phyloP scores from a whole-genome alignment of 352 stramenopile genomes.

The Plasmopara muralis region DNA sequence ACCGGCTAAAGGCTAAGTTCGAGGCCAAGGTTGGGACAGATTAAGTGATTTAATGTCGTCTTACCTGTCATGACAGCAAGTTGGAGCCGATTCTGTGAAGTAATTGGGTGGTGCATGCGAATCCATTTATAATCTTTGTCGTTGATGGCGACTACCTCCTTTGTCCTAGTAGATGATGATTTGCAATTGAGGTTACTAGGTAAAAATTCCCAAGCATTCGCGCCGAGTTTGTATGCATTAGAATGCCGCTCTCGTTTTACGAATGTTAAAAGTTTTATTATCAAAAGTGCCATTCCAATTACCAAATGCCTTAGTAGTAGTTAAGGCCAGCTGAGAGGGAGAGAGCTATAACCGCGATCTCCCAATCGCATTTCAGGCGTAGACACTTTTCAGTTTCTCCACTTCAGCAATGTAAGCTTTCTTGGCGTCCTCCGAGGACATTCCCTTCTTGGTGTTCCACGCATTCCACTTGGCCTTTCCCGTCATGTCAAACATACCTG shows the following conservation, averaged over 20 bases:
- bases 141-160: too few species aligned
- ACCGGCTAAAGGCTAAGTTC: constrained; percentile 74
- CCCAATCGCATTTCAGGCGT: constrained; percentile 47
- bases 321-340: not conserved
- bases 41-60: not conserved
- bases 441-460: constrained; percentile 80
- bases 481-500: constrained; percentile 83
- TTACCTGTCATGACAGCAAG: not conserved
- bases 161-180: too few species aligned
- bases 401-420: constrained; percentile 83
- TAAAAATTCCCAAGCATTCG: too few species aligned
- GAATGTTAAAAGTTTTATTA: too few species aligned
- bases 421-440: constrained; percentile 83
- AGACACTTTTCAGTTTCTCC: constrained; percentile 74
- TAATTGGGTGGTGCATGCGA: not conserved
- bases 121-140: too few species aligned
- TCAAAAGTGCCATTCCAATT: too few species aligned
- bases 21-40: constrained; percentile 35
- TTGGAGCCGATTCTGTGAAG: not conserved
- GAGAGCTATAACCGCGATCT: constrained; percentile 20
- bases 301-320: too few species aligned
- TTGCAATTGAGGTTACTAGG: too few species aligned
- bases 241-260: too few species aligned
- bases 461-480: constrained; percentile 87
- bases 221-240: too few species aligned